Percentiles rank a stretch among this genome's conserved stretches.
Evolutionary conservation across 176 grass and related monocot genomes (phyloP).

Genomic region (Zizania latifolia): DNA sequence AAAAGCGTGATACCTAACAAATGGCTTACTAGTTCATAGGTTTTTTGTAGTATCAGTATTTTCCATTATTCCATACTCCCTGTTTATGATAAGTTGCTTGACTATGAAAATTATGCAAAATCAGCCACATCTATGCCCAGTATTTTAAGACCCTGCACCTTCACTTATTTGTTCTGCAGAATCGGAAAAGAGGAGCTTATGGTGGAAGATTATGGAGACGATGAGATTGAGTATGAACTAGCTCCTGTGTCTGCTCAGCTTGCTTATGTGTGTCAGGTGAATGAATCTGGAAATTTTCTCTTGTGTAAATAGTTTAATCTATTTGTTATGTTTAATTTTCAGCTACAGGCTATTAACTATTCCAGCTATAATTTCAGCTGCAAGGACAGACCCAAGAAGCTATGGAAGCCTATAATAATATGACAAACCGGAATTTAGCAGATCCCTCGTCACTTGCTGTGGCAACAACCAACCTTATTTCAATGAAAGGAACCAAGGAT

Average conservation of each 20-base stretch:
- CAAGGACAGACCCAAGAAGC: constrained; percentile 80
- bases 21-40: background rate
- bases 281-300: background rate
- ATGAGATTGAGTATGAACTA: constrained; percentile 74
- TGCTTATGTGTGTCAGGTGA: constrained; percentile 81
- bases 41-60: background rate
- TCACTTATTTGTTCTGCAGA: constrained; percentile 35
- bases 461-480: constrained; percentile 77
- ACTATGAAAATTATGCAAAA: background rate
- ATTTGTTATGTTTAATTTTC: constrained; percentile 27
- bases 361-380: constrained; percentile 54
- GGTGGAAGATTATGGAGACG: constrained; percentile 64
- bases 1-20: background rate
- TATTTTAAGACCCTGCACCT: background rate
- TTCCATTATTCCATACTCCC: background rate
- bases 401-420: constrained; percentile 53
- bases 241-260: constrained; percentile 81
- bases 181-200: constrained; percentile 82
- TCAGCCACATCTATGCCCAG: background rate
- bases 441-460: constrained; percentile 73
- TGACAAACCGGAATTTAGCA: constrained; percentile 43
- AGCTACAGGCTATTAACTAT: constrained; percentile 33
- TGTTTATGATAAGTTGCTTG: background rate
- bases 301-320: constrained; percentile 1
- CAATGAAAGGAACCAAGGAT: constrained; percentile 75